Conservation (phyloP, 768 basidiomycete genomes). For the Kwoniella sp. region DNA sequence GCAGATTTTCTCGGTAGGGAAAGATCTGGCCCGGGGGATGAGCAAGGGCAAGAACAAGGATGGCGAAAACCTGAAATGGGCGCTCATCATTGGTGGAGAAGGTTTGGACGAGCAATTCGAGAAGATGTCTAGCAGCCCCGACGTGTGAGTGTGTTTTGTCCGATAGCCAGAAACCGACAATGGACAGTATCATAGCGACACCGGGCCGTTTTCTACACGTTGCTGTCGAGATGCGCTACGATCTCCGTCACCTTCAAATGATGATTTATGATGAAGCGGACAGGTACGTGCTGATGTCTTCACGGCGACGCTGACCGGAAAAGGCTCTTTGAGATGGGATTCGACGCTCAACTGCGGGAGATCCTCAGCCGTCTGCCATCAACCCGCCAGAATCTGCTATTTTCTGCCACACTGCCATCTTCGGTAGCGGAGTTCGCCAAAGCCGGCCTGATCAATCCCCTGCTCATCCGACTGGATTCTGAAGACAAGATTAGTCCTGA, state of each 20-base stretch:
- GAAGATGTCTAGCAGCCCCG: constrained; percentile 88
- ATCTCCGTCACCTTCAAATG: constrained; percentile 78
- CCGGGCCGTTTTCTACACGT: constrained; percentile 96
- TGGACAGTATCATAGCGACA: constrained; percentile 82
- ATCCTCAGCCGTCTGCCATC: constrained; percentile 82
- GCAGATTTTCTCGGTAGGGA: constrained; percentile 89
- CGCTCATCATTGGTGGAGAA: constrained; percentile 91
- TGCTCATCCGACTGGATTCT: constrained; percentile 90
- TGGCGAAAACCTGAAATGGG: constrained; percentile 65
- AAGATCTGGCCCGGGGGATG: constrained; percentile 84
- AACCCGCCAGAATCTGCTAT: constrained; percentile 84
- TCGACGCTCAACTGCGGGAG: constrained; percentile 84
- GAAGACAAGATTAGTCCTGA: constrained; percentile 94
- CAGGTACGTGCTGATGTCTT: constrained; percentile 52
- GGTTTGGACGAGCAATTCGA: constrained; percentile 93
- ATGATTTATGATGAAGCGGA: constrained; percentile 98
- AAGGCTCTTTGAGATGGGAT: constrained; percentile 91
- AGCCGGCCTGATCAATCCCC: constrained; percentile 82
- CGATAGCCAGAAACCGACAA: background rate
- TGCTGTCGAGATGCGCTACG: constrained; percentile 91
- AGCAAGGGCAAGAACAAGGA: constrained; percentile 51
- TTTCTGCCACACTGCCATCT: constrained; percentile 93
- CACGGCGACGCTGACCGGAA: background rate
- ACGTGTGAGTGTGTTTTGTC: constrained; percentile 64
- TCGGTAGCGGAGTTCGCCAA: constrained; percentile 97